Evolutionary conservation across 2,329 filamentous ascomycete species (phyloP).

Genomic region (Lasiodiplodia citricola): DNA sequence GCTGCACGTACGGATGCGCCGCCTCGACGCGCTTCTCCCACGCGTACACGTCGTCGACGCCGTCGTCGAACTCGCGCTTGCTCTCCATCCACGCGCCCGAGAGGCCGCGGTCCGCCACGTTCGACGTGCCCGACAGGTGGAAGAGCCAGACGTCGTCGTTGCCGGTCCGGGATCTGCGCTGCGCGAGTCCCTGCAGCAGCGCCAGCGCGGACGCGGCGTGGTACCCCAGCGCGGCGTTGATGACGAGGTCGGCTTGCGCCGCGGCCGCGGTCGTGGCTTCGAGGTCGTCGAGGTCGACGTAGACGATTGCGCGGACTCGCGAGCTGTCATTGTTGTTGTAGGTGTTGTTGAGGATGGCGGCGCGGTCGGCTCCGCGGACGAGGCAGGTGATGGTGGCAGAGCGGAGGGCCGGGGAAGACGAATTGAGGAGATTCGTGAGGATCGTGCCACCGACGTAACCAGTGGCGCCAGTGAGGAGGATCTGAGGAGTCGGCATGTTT

Average conservation of each 20-base stretch:
- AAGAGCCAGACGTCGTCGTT: conserved; percentile 29
- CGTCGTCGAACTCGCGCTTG: conserved; percentile 30
- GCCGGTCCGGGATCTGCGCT: not conserved
- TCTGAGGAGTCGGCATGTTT: not conserved
- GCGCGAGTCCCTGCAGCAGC: conserved; percentile 30
- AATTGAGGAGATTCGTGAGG: conserved; percentile 22
- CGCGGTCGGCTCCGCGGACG: not conserved
- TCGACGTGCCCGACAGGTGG: conserved; percentile 31
- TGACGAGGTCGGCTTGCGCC: conserved; percentile 31
- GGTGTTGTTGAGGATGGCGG: not conserved
- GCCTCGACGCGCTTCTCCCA: conserved; percentile 28
- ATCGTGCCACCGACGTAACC: conserved; percentile 29
- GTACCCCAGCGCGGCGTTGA: conserved; percentile 31
- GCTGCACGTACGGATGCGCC: conserved; percentile 29
- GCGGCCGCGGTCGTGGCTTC: conserved; percentile 27
- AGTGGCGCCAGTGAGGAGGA: conserved; percentile 30
- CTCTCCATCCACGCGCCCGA: conserved; percentile 15
- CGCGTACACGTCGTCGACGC: conserved; percentile 28
- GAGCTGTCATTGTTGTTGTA: not conserved
- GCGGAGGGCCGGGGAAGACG: not conserved
- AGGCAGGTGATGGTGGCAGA: conserved; percentile 4
- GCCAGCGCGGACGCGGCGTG: conserved; percentile 6
- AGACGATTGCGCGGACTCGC: not conserved
- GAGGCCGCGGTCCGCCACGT: conserved; percentile 28
- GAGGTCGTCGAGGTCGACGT: conserved; percentile 26